phyloP scores from a whole-genome alignment of 2,329 filamentous ascomycete species.

The Aspergillus quadricinctus region DNA sequence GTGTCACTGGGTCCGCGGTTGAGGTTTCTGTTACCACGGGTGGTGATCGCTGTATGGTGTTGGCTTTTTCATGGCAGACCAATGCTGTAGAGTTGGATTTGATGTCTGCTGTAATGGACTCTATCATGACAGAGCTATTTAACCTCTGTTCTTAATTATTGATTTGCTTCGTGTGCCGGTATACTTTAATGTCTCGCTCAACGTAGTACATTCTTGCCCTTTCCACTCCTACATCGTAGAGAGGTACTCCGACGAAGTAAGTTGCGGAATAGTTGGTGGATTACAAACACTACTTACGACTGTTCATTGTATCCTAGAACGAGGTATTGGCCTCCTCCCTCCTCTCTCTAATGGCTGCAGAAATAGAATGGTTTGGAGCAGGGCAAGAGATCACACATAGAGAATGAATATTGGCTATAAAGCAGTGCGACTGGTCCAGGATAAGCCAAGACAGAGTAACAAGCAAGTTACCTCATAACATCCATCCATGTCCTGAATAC shows the following conservation, averaged over 20 bases:
- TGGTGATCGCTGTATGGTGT: slow-evolving; percentile 39
- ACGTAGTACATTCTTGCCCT: neutral
- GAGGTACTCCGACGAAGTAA: neutral
- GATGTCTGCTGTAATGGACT: slow-evolving; percentile 17
- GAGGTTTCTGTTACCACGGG: slow-evolving; percentile 41
- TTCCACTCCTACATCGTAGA: neutral
- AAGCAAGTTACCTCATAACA: too few species aligned
- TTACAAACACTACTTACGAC: too few species aligned
- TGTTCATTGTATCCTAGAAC: too few species aligned
- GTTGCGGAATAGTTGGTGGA: neutral
- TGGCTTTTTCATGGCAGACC: slow-evolving; percentile 41
- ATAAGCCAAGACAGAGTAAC: too few species aligned
- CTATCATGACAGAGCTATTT: slow-evolving; percentile 13
- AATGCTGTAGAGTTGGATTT: slow-evolving; percentile 29
- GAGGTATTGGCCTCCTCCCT: too few species aligned
- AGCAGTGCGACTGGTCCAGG: too few species aligned
- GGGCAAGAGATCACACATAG: too few species aligned
- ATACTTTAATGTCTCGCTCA: neutral
- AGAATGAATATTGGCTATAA: too few species aligned
- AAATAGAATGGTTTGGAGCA: too few species aligned
- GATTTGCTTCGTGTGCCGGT: neutral
- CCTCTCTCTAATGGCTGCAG: too few species aligned
- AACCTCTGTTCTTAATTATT: slow-evolving; percentile 3
- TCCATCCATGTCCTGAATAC: too few species aligned
- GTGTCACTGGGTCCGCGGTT: slow-evolving; percentile 36